These are phyloP conservation scores for Ophiognomonia clavigignenti-juglandacearum DNA, from an alignment of 2,329 filamentous ascomycete genomes.

Conservation along the genomic window DNA sequence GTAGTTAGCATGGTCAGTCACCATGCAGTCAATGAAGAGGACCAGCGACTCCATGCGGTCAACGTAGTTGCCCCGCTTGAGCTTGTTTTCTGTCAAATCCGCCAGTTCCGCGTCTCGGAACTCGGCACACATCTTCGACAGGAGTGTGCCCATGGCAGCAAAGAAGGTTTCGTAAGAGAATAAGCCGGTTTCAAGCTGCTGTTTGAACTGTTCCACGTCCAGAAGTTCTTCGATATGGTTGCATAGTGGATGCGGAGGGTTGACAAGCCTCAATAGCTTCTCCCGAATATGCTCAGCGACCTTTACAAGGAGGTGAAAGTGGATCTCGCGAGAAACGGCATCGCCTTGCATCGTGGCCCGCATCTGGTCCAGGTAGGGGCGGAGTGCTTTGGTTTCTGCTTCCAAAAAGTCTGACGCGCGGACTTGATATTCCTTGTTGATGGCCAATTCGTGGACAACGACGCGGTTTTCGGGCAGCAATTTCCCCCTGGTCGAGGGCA, in stretches of 20 bases:
- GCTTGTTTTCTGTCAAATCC: slow-evolving; percentile 57
- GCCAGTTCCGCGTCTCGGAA: slow-evolving; percentile 75
- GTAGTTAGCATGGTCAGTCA: slow-evolving; percentile 80
- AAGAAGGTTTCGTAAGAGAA: slow-evolving; percentile 84
- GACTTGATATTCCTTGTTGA: slow-evolving; percentile 74
- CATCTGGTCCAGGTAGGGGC: slow-evolving; percentile 51
- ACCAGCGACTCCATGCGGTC: slow-evolving; percentile 72
- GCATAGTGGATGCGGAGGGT: slow-evolving; percentile 67
- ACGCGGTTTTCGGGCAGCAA: slow-evolving; percentile 69
- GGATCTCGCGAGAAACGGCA: slow-evolving; percentile 58
- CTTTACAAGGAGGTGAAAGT: slow-evolving; percentile 63
- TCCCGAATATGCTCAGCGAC: slow-evolving; percentile 67
- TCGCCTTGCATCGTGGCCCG: slow-evolving; percentile 53
- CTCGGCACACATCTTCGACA: slow-evolving; percentile 77
- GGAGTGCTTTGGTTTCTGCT: slow-evolving; percentile 45
- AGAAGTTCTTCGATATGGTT: slow-evolving; percentile 70
- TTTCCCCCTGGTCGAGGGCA: slow-evolving; percentile 9
- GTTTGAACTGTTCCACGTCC: slow-evolving; percentile 65
- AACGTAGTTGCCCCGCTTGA: slow-evolving; percentile 60
- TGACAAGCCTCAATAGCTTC: slow-evolving; percentile 68
- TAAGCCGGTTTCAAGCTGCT: slow-evolving; percentile 64
- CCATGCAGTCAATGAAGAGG: slow-evolving; percentile 70
- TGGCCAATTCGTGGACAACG: slow-evolving; percentile 73
- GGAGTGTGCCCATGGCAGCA: slow-evolving; percentile 65
- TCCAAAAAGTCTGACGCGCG: slow-evolving; percentile 56